A percentile compares a stretch with the other conserved stretches of the same genome.
These are phyloP conservation scores for Sordaria brevicollis DNA, from an alignment of 495 filamentous ascomycete species.

Conservation along the genomic window DNA sequence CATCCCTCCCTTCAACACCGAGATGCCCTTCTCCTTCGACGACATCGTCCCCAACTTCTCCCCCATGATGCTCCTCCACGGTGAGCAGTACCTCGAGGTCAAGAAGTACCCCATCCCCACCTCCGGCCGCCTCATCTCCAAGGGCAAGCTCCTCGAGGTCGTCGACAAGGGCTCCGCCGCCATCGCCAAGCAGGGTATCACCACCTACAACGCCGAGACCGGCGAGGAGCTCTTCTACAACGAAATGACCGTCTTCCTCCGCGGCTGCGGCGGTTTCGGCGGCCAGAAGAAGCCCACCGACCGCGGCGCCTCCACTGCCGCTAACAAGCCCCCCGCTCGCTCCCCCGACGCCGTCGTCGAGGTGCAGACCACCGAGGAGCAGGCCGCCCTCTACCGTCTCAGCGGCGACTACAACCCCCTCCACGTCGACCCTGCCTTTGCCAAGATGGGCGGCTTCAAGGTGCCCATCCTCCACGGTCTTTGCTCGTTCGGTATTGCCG, in stretches of 20 bases:
- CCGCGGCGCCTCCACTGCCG: conserved; percentile 66
- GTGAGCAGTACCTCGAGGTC: conserved; percentile 97
- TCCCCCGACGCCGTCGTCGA: conserved; percentile 73
- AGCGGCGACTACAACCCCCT: conserved; percentile 86
- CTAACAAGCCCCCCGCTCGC: conserved; percentile 70
- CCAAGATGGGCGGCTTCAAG: conserved; percentile 93
- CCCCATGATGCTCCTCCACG: conserved; percentile 98
- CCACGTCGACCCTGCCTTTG: conserved; percentile 90
- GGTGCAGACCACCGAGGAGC: conserved; percentile 84
- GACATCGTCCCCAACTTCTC: conserved; percentile 90
- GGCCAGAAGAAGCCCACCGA: conserved; percentile 70
- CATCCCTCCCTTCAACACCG: conserved; percentile 81
- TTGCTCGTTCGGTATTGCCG: conserved; percentile 87
- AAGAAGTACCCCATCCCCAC: conserved; percentile 92
- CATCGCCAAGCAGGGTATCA: conserved; percentile 67
- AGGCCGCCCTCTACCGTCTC: conserved; percentile 90
- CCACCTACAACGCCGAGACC: conserved; percentile 67
- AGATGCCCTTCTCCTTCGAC: conserved; percentile 66
- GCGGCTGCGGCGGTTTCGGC: conserved; percentile 86
- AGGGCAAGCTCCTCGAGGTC: conserved; percentile 83
- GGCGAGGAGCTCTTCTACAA: conserved; percentile 95
- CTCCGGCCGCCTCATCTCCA: conserved; percentile 65
- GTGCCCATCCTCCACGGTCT: conserved; percentile 89
- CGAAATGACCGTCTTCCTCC: conserved; percentile 82
- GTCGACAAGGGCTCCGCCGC: conserved; percentile 92